Evolutionary conservation across 768 basidiomycete species (phyloP).

Genomic region (Tulasnella sp.): DNA sequence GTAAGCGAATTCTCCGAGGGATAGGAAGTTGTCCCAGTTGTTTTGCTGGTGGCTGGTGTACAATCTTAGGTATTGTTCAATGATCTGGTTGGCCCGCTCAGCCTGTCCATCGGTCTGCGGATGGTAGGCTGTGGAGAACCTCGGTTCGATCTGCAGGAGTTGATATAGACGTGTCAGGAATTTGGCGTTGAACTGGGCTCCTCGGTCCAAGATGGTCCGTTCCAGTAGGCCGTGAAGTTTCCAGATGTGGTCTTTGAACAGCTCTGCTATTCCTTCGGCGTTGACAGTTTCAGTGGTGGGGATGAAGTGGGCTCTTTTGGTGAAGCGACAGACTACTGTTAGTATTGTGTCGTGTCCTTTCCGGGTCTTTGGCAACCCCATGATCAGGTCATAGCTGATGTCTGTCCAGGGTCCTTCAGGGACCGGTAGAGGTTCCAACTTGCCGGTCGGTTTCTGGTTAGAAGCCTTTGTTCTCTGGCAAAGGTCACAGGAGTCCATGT

Average conservation of each 20-base stretch:
- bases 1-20: constrained; percentile 45
- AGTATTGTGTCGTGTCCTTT: constrained; percentile 37
- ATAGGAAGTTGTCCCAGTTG: constrained; percentile 44
- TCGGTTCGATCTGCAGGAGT: constrained; percentile 34
- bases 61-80: constrained; percentile 42
- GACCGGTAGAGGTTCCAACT: neutral
- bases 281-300: constrained; percentile 37
- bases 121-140: constrained; percentile 45
- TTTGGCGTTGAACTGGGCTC: constrained; percentile 20
- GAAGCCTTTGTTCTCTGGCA: constrained; percentile 1
- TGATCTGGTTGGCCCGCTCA: constrained; percentile 39
- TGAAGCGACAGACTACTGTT: constrained; percentile 44
- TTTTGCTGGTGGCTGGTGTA: constrained; percentile 44
- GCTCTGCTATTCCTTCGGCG: constrained; percentile 40
- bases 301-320: constrained; percentile 47
- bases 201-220: constrained; percentile 12
- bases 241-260: constrained; percentile 44
- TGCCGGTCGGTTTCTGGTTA: neutral
- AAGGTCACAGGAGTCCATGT: neutral
- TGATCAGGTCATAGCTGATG: constrained; percentile 38
- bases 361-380: constrained; percentile 38
- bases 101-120: constrained; percentile 46
- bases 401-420: constrained; percentile 17
- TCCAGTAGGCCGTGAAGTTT: constrained; percentile 22
- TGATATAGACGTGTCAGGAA: constrained; percentile 32